Evolutionary conservation across 345 rosid species (phyloP), one percentile per base, ranked within the genome.

Genomic region (Corchorus capsularis): DNA sequence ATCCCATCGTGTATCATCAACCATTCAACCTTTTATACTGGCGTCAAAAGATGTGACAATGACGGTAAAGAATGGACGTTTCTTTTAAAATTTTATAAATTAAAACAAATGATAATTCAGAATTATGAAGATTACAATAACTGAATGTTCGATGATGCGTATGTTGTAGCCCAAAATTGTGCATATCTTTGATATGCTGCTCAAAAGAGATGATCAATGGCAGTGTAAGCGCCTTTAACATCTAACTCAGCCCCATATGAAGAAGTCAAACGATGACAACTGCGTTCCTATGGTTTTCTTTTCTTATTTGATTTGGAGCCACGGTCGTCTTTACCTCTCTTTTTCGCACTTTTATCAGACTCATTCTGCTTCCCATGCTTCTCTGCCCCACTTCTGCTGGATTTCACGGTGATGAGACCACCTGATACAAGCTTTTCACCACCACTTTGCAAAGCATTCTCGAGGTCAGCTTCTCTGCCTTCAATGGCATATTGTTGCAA

Each of bases 401-500:
- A 87, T 86, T 96, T 90, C 71, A 92, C 92, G 63, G 94, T 91
- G 47, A 90, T 35, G 53, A 92, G 56, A 55, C 93, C 91, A 10
- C 95, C 87, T 0, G 93, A n/a, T 15, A 88, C 57, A 37, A 88
- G 74, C 84, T 86, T 92, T 66, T 85, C 85, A 19, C 83, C 78
- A 10, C 85, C 85, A 59, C 78, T 86, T 80, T 83, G 87, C 83
- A 96, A 80, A 20, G 94, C 99, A 60, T 79, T 76, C 76, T 92
- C 93, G 6, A 92, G 82, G 20, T 93, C 96, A 0, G 83, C 87
- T 66, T 91, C 95, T 74, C 84, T 76, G 72, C 78, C 92, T 0
- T 79, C 80, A 59, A 93, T 92, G 56, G 94, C 95, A 73, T 80
- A 91, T 82, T 85, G 87, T 77, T 89, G 91, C 27, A 94, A 93